Evolutionary conservation across 129 eudicot species (phyloP).

Genomic region (Lonicera japonica): DNA sequence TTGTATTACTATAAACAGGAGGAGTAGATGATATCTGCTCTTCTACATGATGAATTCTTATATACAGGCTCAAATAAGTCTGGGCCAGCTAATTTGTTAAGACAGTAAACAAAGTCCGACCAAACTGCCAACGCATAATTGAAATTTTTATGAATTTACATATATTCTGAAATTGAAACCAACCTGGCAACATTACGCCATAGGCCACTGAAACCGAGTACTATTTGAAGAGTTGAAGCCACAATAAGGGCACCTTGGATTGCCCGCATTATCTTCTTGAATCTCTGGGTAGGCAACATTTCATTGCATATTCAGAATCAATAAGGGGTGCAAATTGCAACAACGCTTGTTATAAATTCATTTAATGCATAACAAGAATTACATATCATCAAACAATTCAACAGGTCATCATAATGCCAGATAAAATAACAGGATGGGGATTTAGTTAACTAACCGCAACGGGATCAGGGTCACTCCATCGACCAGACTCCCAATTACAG

Average conservation of each 20-base stretch:
- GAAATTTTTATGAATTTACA: too few species aligned
- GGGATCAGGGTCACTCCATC: conserved; percentile 57
- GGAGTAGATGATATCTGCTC: too few species aligned
- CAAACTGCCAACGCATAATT: too few species aligned
- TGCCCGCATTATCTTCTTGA: conserved; percentile 81
- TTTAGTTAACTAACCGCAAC: conserved; percentile 35
- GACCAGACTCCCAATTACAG: conserved; percentile 65
- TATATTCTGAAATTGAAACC: not conserved
- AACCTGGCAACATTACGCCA: conserved; percentile 89
- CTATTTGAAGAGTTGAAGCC: conserved; percentile 76
- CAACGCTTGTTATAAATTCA: too few species aligned
- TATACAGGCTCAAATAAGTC: not conserved
- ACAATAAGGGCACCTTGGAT: conserved; percentile 83
- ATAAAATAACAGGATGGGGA: not conserved
- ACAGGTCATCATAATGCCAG: not conserved
- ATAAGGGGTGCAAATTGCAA: too few species aligned
- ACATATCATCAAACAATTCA: not conserved
- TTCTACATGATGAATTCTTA: too few species aligned
- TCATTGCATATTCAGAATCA: not conserved
- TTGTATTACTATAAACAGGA: not conserved
- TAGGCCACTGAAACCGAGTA: conserved; percentile 92
- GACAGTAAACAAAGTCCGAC: too few species aligned
- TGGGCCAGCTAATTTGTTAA: not conserved
- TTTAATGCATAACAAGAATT: too few species aligned
- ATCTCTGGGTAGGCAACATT: conserved; percentile 44